Evolutionary conservation across 352 stramenopile species (phyloP).

Genomic region (Phytophthora sojae): DNA sequence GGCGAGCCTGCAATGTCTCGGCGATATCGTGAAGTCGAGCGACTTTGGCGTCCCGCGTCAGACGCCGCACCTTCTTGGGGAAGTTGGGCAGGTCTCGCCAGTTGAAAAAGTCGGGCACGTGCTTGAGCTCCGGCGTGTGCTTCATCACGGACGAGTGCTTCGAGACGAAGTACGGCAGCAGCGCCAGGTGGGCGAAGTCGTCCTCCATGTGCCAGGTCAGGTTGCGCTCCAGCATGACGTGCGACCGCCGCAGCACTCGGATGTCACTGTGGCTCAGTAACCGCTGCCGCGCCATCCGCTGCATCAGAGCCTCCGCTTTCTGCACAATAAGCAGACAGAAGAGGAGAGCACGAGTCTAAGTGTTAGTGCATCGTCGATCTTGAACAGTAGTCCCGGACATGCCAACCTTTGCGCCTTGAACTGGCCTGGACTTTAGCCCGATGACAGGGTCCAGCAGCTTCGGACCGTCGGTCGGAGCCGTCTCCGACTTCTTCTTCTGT

Average conservation of each 20-base stretch:
- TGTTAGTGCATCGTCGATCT: background rate
- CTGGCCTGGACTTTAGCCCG: conserved; percentile 38
- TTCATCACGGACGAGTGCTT: conserved; percentile 41
- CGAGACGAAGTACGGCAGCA: conserved; percentile 68
- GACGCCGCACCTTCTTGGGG: conserved; percentile 33
- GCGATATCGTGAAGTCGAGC: conserved; percentile 43
- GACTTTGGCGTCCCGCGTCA: conserved; percentile 19
- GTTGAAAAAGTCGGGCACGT: conserved; percentile 59
- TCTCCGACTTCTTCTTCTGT: conserved; percentile 28
- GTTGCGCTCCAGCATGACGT: conserved; percentile 71
- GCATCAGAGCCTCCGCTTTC: conserved; percentile 66
- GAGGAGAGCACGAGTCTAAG: background rate
- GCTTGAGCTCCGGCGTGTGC: conserved; percentile 41
- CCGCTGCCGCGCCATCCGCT: conserved; percentile 64
- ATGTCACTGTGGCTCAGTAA: conserved; percentile 61
- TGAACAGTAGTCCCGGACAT: no score
- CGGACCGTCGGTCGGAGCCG: conserved; percentile 5
- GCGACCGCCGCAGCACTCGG: conserved; percentile 53
- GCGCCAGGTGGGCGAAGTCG: conserved; percentile 62
- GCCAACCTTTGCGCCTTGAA: conserved; percentile 54
- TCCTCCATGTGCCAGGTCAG: conserved; percentile 56
- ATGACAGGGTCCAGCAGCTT: conserved; percentile 62
- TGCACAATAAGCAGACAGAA: conserved; percentile 16
- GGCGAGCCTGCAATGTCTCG: conserved; percentile 40
- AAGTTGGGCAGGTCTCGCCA: conserved; percentile 58